A percentile compares a stretch with the other conserved stretches of the same genome.
Evolutionary conservation across 345 rosid species (phyloP).

Genomic region (Hirschfeldia incana): DNA sequence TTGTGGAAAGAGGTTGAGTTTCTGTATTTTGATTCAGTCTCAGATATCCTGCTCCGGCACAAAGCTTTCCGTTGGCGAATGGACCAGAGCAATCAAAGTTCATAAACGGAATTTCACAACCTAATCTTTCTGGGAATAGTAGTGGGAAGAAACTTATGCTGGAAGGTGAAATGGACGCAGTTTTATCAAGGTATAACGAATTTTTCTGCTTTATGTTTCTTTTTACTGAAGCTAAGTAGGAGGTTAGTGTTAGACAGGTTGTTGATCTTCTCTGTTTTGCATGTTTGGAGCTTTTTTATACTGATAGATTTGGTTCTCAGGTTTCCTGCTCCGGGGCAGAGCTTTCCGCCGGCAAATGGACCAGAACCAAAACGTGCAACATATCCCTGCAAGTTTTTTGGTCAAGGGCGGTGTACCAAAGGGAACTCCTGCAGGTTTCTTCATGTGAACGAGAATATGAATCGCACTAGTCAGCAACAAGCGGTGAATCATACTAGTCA

Average conservation of each 20-base stretch:
- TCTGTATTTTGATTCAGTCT: neutral
- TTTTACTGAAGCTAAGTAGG: conserved; percentile 20
- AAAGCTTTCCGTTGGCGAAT: neutral
- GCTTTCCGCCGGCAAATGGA: conserved; percentile 42
- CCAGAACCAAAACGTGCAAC: conserved; percentile 59
- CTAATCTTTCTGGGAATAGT: neutral
- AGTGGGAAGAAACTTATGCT: neutral
- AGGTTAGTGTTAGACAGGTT: conserved; percentile 19
- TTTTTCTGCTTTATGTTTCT: conserved; percentile 9
- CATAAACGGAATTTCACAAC: neutral
- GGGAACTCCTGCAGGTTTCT: conserved; percentile 79
- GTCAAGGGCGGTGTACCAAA: conserved; percentile 83
- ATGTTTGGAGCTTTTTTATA: conserved; percentile 19
- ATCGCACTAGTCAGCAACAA: conserved; percentile 33
- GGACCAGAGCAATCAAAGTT: neutral
- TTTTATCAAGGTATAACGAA: conserved; percentile 52
- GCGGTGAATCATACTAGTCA: conserved; percentile 29
- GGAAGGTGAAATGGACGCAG: neutral
- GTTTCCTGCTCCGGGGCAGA: conserved; percentile 45
- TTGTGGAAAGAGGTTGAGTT: neutral
- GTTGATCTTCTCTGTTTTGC: conserved; percentile 26
- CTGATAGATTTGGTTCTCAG: conserved; percentile 56
- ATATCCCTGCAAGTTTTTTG: conserved; percentile 62
- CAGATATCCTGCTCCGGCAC: neutral
- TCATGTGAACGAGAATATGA: conserved; percentile 52